Evolutionary conservation across 106 monocot genomes (phyloP), one percentile per base, ranked within the genome.

Genomic region (Agapanthus africanus): DNA sequence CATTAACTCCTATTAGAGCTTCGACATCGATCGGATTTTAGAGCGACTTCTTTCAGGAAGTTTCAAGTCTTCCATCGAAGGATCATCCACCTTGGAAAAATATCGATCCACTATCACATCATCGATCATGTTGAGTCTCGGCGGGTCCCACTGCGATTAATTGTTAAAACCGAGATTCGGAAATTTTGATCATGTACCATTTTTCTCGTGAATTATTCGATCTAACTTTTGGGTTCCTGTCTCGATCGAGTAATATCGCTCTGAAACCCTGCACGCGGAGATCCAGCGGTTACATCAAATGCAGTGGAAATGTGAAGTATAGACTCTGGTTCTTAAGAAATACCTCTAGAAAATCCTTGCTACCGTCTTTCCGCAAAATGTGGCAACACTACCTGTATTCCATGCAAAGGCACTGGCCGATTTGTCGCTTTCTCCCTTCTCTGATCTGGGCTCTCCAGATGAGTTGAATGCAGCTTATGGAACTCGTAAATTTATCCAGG

Each of bases 281-380:
- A 35, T 27, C 16, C 9, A 31, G 47, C 19, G 7, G 32, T 21
- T 49, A 68, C 18, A 32, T n/a, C n/a, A 9, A 19, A 50, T 44
- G 11, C 7, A 16, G 16, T 15, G 28, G 42, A 50, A 8, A 42
- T n/a, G 32, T 34, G 0, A 11, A 49, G 1, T 19, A 16, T 68
- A 31, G 49, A n/a, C 21, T 9, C 15, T 67, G 30, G 9, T 49
- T 8, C 9, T 49, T 7, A 60, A 18, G 30, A 22, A 13, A 74
- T 73, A 91, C 95, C 88, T 95, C 91, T 51, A 86, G 86, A 68
- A 88, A 86, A 72, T 95, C 95, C 41, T 84, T 86, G 84, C 91
- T 97, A 63, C 76, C 65, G 59, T 91, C 88, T 37, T 74, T 80
- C 6, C 91, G 79, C 27, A 97, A 31, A 54, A 94, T 59, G 77